Conservation (phyloP, 352 stramenopile genomes). For the Globisporangium uncinulatum region DNA sequence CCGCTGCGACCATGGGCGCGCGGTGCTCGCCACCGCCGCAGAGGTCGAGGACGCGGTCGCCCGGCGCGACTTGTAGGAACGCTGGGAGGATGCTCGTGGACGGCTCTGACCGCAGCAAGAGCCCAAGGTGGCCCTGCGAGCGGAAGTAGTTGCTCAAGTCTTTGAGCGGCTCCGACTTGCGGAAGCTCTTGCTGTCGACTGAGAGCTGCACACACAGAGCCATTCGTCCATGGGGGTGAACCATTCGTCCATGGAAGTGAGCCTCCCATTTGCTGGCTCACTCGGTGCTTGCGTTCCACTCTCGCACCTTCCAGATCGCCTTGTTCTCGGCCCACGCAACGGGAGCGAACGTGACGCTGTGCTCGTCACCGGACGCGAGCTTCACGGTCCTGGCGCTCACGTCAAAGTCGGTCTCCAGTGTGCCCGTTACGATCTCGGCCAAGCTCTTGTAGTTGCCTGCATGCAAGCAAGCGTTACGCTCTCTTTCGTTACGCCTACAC, state of each 20-base stretch:
- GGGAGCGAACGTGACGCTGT: constrained; percentile 40
- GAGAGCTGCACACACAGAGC: constrained; percentile 21
- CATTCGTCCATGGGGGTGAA: not conserved
- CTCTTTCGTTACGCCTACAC: constrained; percentile 6
- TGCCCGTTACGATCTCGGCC: constrained; percentile 71
- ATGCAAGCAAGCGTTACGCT: not conserved
- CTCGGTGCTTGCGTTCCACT: no score
- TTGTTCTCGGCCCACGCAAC: constrained; percentile 69
- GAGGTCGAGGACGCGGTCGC: constrained; percentile 73
- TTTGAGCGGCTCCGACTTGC: constrained; percentile 83
- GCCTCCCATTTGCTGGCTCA: not conserved
- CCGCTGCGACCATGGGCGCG: constrained; percentile 48
- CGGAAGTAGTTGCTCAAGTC: constrained; percentile 92
- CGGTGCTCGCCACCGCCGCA: constrained; percentile 65
- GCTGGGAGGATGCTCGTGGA: constrained; percentile 94
- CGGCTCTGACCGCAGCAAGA: constrained; percentile 92
- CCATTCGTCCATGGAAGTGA: not conserved
- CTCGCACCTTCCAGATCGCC: constrained; percentile 61
- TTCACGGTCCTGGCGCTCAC: constrained; percentile 49
- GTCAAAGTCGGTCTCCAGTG: constrained; percentile 66
- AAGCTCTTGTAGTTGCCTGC: constrained; percentile 66
- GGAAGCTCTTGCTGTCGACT: constrained; percentile 73
- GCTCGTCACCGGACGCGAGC: constrained; percentile 49
- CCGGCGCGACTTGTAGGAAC: constrained; percentile 87
- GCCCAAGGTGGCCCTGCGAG: constrained; percentile 81